Percentiles rank a stretch among this genome's conserved stretches.
Conservation (phyloP, 1,284 basidiomycete genomes). For the Puccinia coronata region DNA sequence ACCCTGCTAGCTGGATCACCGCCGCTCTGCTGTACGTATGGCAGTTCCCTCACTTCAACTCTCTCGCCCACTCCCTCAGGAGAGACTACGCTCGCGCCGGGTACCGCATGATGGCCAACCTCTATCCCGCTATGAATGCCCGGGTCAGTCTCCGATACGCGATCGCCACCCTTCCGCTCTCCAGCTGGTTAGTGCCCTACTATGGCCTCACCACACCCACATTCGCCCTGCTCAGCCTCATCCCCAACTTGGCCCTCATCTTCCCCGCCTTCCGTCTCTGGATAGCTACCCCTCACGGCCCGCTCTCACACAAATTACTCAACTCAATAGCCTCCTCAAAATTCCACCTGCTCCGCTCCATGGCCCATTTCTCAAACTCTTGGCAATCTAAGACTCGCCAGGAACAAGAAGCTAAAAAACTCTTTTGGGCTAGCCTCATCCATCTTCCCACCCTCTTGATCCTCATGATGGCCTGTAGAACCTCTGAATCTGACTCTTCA, state of each 20-base stretch:
- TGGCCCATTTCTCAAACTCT: constrained; percentile 51
- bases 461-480: constrained; percentile 74
- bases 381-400: constrained; percentile 58
- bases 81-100: constrained; percentile 89
- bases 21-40: constrained; percentile 86
- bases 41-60: constrained; percentile 99
- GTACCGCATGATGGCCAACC: constrained; percentile 87
- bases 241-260: constrained; percentile 75
- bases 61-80: constrained; percentile 82
- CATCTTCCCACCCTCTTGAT: constrained; percentile 87
- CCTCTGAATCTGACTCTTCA: too few relatives aligned
- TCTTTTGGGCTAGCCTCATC: constrained; percentile 84
- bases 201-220: constrained; percentile 83
- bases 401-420: constrained; percentile 72
- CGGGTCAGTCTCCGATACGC: constrained; percentile 83
- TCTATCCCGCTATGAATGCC: constrained; percentile 77
- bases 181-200: constrained; percentile 76
- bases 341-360: constrained; percentile 56
- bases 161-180: constrained; percentile 74
- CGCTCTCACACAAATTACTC: neutral
- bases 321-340: constrained; percentile 60
- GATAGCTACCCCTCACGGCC: constrained; percentile 53
- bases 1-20: constrained; percentile 66
- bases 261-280: constrained; percentile 76
- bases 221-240: constrained; percentile 75